phyloP scores from a whole-genome alignment of 495 filamentous ascomycete genomes.

The Cercophora scortea region DNA sequence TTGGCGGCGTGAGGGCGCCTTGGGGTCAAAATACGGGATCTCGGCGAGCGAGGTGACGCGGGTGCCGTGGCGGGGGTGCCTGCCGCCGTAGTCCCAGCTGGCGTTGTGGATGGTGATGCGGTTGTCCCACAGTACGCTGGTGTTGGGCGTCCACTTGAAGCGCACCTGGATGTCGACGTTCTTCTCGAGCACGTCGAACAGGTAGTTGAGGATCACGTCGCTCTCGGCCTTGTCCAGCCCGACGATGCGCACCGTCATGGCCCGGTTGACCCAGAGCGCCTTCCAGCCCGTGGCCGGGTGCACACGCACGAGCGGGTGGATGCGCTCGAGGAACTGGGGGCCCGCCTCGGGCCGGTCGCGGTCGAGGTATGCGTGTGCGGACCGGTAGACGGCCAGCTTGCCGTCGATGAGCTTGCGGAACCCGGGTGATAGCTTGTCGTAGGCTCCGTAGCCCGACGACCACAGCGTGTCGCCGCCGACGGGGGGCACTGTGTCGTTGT shows the following conservation, averaged over 20 bases:
- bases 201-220: conserved; percentile 58
- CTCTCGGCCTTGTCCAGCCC: conserved; percentile 59
- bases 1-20: conserved; percentile 51
- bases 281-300: conserved; percentile 69
- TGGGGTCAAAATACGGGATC: conserved; percentile 52
- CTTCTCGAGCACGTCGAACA: conserved; percentile 57
- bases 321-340: conserved; percentile 54
- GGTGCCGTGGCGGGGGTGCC: conserved; percentile 52
- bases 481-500: conserved; percentile 59
- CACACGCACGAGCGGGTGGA: conserved; percentile 61
- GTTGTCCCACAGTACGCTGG: conserved; percentile 60
- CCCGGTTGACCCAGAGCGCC: conserved; percentile 60
- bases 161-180: conserved; percentile 63
- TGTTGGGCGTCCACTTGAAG: conserved; percentile 55
- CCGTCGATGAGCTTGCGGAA: conserved; percentile 69
- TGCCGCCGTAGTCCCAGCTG: conserved; percentile 59
- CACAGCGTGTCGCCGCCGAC: conserved; percentile 66
- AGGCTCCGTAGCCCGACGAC: conserved; percentile 61
- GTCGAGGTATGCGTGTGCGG: conserved; percentile 61
- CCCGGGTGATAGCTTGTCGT: conserved; percentile 61
- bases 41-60: conserved; percentile 62
- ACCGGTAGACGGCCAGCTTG: conserved; percentile 55
- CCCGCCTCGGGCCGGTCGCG: conserved; percentile 52
- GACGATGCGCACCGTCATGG: conserved; percentile 57
- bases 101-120: conserved; percentile 62